Conservation (phyloP, 345 rosid genomes). For the Euclidium syriacum region DNA sequence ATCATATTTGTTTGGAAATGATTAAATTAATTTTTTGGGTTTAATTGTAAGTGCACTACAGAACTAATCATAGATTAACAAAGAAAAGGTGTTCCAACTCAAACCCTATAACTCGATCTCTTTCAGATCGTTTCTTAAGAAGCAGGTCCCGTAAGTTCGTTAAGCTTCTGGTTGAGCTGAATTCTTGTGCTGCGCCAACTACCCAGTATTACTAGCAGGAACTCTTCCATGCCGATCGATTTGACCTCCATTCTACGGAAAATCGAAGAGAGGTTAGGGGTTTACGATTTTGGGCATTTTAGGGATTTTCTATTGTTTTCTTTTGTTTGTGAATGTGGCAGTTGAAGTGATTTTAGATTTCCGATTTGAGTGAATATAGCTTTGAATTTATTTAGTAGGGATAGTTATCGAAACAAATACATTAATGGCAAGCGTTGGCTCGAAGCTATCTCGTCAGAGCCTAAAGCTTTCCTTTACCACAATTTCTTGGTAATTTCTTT, state of each 20-base stretch:
- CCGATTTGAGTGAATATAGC: neutral
- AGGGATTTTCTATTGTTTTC: neutral
- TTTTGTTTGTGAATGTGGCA: too few relatives aligned
- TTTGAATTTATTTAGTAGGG: neutral
- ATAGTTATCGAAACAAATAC: constrained; percentile 40
- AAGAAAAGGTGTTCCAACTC: too few relatives aligned
- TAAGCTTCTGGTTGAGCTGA: too few relatives aligned
- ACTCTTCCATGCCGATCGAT: constrained; percentile 49
- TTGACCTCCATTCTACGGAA: constrained; percentile 48
- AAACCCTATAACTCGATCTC: too few relatives aligned
- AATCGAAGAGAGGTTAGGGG: constrained; percentile 31
- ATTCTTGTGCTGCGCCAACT: too few relatives aligned
- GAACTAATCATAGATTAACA: too few relatives aligned
- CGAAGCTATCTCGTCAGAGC: constrained; percentile 91
- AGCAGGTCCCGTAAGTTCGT: too few relatives aligned
- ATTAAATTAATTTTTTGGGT: too few relatives aligned
- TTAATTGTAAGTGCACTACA: too few relatives aligned
- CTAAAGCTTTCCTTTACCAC: constrained; percentile 78
- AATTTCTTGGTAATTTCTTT: constrained; percentile 63
- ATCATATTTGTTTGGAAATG: too few relatives aligned
- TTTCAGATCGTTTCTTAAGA: too few relatives aligned
- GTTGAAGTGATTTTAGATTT: too few relatives aligned
- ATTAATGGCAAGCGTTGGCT: constrained; percentile 58
- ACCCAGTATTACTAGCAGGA: constrained; percentile 40
- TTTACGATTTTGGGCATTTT: neutral